Evolutionary conservation across 306 rosid genomes (phyloP).

Genomic region (Chamaecrista fasciculata): DNA sequence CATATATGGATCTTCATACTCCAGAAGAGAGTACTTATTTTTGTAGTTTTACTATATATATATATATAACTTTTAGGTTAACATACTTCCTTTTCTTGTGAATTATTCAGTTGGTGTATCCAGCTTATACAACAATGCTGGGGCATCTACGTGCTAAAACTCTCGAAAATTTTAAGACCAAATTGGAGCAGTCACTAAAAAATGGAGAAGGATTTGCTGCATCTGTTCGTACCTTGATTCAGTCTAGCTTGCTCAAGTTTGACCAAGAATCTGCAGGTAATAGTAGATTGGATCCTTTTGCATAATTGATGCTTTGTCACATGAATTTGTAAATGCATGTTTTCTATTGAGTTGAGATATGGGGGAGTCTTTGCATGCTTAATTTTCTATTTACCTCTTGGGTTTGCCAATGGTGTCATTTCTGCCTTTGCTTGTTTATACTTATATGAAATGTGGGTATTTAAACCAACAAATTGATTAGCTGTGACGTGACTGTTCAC

Average conservation of each 20-base stretch:
- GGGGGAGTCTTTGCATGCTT: constrained; percentile 14
- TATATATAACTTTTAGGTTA: constrained; percentile 7
- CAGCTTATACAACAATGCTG: constrained; percentile 59
- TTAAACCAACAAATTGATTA: neutral
- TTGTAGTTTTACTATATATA: neutral
- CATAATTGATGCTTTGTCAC: constrained; percentile 6
- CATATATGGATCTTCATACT: neutral
- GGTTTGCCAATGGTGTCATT: constrained; percentile 24
- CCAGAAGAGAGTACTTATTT: neutral
- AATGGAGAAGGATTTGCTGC: constrained; percentile 79
- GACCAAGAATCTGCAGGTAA: constrained; percentile 77
- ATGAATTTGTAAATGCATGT: constrained; percentile 22
- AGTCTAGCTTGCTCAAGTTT: constrained; percentile 52
- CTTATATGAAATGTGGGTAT: constrained; percentile 2
- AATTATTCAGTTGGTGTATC: constrained; percentile 62
- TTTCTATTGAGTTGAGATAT: constrained; percentile 15
- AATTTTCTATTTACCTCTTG: constrained; percentile 8
- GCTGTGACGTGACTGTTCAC: neutral
- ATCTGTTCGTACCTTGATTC: constrained; percentile 41
- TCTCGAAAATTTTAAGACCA: constrained; percentile 54
- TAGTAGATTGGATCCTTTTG: constrained; percentile 12
- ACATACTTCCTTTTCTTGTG: constrained; percentile 20
- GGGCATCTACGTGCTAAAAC: constrained; percentile 69
- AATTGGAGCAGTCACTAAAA: constrained; percentile 60
- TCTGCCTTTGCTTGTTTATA: neutral